A percentile compares a stretch with the other conserved stretches of the same genome.
Evolutionary conservation across 2,329 filamentous ascomycete species (phyloP).

Genomic region (Cordyceps fumosorosea): DNA sequence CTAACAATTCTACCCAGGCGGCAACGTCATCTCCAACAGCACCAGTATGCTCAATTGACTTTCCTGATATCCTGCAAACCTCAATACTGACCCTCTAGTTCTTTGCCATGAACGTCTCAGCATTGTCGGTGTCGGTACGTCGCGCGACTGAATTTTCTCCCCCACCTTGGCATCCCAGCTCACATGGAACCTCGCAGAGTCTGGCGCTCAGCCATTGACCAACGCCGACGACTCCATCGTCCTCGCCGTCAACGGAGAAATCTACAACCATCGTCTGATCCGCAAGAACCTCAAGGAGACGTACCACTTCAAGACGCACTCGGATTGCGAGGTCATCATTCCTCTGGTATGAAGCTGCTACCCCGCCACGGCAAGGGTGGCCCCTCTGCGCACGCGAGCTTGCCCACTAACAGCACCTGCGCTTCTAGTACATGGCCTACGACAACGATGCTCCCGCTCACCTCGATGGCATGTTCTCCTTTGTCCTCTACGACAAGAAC

Average conservation of each 20-base stretch:
- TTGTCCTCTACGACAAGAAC: conserved; percentile 93
- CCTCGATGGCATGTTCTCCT: conserved; percentile 99
- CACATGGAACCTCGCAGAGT: conserved; percentile 51
- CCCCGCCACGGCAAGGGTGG: neutral
- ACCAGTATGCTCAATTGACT: conserved; percentile 61
- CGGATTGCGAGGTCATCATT: conserved; percentile 98
- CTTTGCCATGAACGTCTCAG: conserved; percentile 95
- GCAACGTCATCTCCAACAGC: conserved; percentile 81
- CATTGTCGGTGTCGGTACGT: conserved; percentile 91
- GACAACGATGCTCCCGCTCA: conserved; percentile 86
- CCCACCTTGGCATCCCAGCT: conserved; percentile 14
- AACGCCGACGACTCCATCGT: conserved; percentile 84
- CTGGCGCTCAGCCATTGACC: conserved; percentile 89
- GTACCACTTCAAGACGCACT: conserved; percentile 98
- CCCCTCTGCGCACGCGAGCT: neutral
- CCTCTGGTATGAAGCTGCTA: conserved; percentile 61
- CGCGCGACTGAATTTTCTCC: conserved; percentile 7
- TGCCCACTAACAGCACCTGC: neutral
- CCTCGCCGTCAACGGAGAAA: conserved; percentile 97
- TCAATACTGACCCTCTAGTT: conserved; percentile 47
- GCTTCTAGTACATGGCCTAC: conserved; percentile 75
- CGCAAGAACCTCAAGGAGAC: conserved; percentile 76
- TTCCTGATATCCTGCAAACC: neutral
- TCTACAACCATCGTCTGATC: conserved; percentile 97
- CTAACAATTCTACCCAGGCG: conserved; percentile 50